Evolutionary conservation across 352 stramenopile genomes (phyloP).

Genomic region (Globisporangium echinulatum): DNA sequence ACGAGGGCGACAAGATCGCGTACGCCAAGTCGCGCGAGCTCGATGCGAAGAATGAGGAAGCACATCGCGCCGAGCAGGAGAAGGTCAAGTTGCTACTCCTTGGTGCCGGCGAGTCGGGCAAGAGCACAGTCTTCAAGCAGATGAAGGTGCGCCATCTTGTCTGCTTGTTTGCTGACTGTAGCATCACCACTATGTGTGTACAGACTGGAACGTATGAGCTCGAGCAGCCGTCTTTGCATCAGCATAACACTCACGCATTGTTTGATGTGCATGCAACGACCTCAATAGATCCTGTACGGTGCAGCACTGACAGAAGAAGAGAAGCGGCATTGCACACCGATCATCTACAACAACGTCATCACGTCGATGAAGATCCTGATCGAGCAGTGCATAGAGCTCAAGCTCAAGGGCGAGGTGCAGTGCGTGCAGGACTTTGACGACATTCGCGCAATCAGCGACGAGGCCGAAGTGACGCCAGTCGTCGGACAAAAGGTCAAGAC

Average conservation of each 20-base stretch:
- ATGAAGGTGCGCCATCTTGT: slow-evolving; percentile 61
- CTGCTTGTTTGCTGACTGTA: neutral
- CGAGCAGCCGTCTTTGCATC: too few relatives aligned
- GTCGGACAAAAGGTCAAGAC: slow-evolving; percentile 91
- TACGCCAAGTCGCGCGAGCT: slow-evolving; percentile 72
- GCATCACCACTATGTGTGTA: neutral
- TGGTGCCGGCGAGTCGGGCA: slow-evolving; percentile 92
- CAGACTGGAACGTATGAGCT: too few relatives aligned
- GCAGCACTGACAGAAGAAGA: slow-evolving; percentile 82
- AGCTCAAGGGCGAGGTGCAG: slow-evolving; percentile 73
- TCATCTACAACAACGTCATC: slow-evolving; percentile 90
- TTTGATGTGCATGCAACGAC: neutral
- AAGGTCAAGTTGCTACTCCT: slow-evolving; percentile 96
- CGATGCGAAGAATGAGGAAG: slow-evolving; percentile 75
- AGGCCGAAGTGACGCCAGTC: slow-evolving; percentile 85
- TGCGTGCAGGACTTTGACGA: slow-evolving; percentile 75
- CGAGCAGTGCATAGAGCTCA: slow-evolving; percentile 80
- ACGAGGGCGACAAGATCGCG: slow-evolving; percentile 48
- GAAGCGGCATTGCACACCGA: slow-evolving; percentile 79
- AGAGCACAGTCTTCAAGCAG: slow-evolving; percentile 93
- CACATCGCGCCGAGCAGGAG: slow-evolving; percentile 69
- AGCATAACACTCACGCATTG: neutral
- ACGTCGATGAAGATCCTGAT: slow-evolving; percentile 90
- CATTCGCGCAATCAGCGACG: slow-evolving; percentile 72
- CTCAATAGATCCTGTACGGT: slow-evolving; percentile 76